phyloP scores from a whole-genome alignment of 805 yeast genomes.

The Grigorovia yakushimaensis region DNA sequence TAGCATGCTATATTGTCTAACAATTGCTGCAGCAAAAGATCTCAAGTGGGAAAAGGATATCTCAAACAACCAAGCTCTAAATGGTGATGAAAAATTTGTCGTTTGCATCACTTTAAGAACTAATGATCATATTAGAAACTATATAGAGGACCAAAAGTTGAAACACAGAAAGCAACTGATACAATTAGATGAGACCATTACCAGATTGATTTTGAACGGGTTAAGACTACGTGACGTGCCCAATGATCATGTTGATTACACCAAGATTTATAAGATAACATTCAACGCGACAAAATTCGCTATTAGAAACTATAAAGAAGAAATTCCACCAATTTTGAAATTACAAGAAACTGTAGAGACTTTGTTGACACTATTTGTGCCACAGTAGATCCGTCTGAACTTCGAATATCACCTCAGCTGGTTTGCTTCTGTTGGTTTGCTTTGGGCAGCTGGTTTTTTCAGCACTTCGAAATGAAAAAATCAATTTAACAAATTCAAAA shows the following conservation, averaged over 20 bases:
- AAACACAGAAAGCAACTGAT: slow-evolving; percentile 4
- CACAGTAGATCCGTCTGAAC: background rate
- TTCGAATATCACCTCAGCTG: too few species aligned
- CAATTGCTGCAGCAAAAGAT: background rate
- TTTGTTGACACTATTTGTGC: slow-evolving; percentile 23
- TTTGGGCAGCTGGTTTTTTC: too few species aligned
- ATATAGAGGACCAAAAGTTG: background rate
- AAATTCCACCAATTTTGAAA: slow-evolving; percentile 22
- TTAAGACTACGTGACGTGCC: slow-evolving; percentile 29
- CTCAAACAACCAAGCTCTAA: too few species aligned
- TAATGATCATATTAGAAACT: background rate
- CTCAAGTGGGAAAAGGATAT: too few species aligned
- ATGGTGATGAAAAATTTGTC: background rate
- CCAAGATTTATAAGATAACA: slow-evolving; percentile 30
- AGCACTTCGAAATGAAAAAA: too few species aligned
- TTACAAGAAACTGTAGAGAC: slow-evolving; percentile 31
- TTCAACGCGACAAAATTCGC: slow-evolving; percentile 32
- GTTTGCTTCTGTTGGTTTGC: too few species aligned
- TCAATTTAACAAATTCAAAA: too few species aligned
- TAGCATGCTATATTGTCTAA: background rate
- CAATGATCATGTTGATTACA: slow-evolving; percentile 21
- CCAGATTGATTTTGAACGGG: slow-evolving; percentile 30
- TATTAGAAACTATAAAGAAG: background rate
- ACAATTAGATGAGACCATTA: slow-evolving; percentile 25
- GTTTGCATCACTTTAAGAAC: background rate